Conservation (phyloP, 2,329 filamentous ascomycete species). For the Teratosphaeria viscida region DNA sequence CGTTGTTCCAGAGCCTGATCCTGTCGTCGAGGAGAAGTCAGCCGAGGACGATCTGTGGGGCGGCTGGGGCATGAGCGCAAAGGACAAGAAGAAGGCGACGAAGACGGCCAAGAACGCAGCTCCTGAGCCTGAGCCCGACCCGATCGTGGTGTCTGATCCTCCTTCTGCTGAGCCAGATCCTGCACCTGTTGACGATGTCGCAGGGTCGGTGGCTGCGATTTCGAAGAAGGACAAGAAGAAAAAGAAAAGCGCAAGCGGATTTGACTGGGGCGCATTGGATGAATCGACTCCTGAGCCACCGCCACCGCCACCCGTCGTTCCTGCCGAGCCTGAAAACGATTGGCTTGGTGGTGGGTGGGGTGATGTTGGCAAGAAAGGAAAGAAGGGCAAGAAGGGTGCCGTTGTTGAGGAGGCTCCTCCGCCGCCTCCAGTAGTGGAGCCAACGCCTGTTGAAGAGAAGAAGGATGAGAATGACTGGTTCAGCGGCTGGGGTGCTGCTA, state of each 20-base stretch:
- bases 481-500: slow-evolving; percentile 38
- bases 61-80: slow-evolving; percentile 21
- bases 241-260: slow-evolving; percentile 28
- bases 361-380: not conserved
- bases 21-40: slow-evolving; percentile 28
- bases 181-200: slow-evolving; percentile 20
- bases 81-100: slow-evolving; percentile 38
- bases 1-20: slow-evolving; percentile 22
- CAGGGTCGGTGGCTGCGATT: slow-evolving; percentile 15
- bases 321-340: slow-evolving; percentile 11
- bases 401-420: slow-evolving; percentile 13
- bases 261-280: slow-evolving; percentile 22
- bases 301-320: slow-evolving; percentile 13
- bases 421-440: slow-evolving; percentile 11
- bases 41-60: slow-evolving; percentile 29
- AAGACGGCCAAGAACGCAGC: slow-evolving; percentile 33
- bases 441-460: slow-evolving; percentile 10
- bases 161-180: slow-evolving; percentile 11
- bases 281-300: slow-evolving; percentile 10
- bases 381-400: slow-evolving; percentile 3
- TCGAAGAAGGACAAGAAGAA: slow-evolving; percentile 28
- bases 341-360: slow-evolving; percentile 20
- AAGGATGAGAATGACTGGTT: slow-evolving; percentile 42
- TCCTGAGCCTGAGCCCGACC: slow-evolving; percentile 17
- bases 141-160: slow-evolving; percentile 10